A percentile compares a stretch with the other conserved stretches of the same genome.
Evolutionary conservation across 2,329 filamentous ascomycete genomes (phyloP).

Genomic region (Coniochaeta sp.): DNA sequence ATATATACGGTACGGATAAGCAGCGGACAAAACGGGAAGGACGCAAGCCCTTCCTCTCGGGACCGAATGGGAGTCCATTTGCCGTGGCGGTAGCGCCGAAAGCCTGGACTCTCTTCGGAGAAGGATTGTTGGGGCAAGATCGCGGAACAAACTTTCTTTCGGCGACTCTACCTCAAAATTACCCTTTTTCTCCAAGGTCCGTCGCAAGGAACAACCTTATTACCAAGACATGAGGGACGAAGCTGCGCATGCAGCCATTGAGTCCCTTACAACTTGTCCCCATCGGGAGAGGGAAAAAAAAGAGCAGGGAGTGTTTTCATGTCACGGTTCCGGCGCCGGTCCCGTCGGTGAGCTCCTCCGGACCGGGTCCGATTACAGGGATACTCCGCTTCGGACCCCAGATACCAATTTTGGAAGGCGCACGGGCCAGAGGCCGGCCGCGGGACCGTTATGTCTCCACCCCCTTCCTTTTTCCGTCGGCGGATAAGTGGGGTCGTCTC

Average conservation of each 20-base stretch:
- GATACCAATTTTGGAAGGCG: background rate
- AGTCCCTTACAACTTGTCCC: no score
- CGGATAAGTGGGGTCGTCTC: background rate
- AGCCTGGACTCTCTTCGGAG: background rate
- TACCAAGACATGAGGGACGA: no score
- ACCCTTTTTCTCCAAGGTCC: no score
- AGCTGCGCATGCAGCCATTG: no score
- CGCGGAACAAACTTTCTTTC: no score
- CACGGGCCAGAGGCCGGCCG: background rate
- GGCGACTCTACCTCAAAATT: no score
- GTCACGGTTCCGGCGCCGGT: background rate
- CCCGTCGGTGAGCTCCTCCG: background rate
- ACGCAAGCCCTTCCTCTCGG: no score
- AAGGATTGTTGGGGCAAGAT: no score
- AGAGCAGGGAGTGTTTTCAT: background rate
- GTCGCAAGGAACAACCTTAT: no score
- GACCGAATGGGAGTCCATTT: background rate
- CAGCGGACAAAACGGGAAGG: background rate
- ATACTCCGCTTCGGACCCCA: background rate
- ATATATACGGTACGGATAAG: no score
- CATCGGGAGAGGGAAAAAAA: background rate
- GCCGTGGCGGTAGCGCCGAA: background rate
- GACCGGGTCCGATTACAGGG: background rate
- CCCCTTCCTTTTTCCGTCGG: background rate
- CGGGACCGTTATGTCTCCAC: background rate